phyloP scores from a whole-genome alignment of 108 stramenopile species.

The Fragilariopsis cylindrus region DNA sequence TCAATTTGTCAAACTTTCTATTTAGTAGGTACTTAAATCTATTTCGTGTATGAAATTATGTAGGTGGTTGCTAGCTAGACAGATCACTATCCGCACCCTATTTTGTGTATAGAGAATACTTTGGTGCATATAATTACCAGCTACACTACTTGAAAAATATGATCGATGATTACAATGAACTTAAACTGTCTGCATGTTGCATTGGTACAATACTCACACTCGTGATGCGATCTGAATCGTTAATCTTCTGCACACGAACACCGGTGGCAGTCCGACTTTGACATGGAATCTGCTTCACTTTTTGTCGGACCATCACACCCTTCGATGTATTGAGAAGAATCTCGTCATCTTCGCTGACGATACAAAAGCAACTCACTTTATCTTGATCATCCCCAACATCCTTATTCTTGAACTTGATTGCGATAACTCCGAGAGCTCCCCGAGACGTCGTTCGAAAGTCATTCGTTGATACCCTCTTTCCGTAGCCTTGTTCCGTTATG shows the following conservation, averaged over 20 bases:
- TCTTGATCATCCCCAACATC: constrained; percentile 49
- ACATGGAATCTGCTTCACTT: constrained; percentile 68
- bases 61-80: too few relatives aligned
- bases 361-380: constrained; percentile 67
- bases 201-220: constrained; percentile 76
- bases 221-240: constrained; percentile 73
- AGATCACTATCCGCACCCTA: too few relatives aligned
- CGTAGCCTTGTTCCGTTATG: constrained; percentile 85
- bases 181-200: neutral
- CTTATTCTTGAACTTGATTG: constrained; percentile 86
- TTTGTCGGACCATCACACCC: constrained; percentile 91
- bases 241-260: constrained; percentile 87
- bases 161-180: too few relatives aligned
- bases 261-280: constrained; percentile 89
- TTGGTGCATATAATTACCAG: too few relatives aligned
- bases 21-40: too few relatives aligned
- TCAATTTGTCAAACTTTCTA: too few relatives aligned
- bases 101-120: too few relatives aligned
- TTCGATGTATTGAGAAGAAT: constrained; percentile 83
- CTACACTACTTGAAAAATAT: too few relatives aligned
- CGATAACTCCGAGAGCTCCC: constrained; percentile 85
- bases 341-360: constrained; percentile 87
- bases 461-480: constrained; percentile 79
- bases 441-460: constrained; percentile 81
- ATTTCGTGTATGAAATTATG: too few relatives aligned